Base-by-base conservation (phyloP, 2,329 filamentous ascomycete genomes). In the Phoma herbarum region DNA sequence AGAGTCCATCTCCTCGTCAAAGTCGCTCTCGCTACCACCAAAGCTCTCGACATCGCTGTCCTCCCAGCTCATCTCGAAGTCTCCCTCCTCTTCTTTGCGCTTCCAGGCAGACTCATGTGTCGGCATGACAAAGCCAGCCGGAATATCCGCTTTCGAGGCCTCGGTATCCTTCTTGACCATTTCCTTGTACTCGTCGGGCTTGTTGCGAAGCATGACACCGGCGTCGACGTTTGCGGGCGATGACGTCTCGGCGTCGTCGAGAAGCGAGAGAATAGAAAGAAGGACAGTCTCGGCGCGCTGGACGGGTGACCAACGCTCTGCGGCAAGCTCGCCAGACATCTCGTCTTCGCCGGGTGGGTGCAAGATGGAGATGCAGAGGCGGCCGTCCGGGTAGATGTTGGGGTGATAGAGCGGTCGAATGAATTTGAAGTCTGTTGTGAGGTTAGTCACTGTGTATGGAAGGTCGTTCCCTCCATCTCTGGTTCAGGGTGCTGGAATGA, bases 191-290 rank as follows among this genome's bases (percentile, higher is more conserved):
- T 82, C 77, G 1, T 82, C 81, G 0, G 87, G 87, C 29, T 89
- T 79, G 67, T 93, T 92, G 60, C 94, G 88, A 71, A 96, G 89
- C 82, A 93, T 86, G 23, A 97, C 90, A 57, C 92, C 88, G 2
- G 95, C 94, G 68, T 98, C 94, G 54, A 98, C 93, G 75, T 98
- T 98, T 63, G 94, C 95, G 0, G 95, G 92, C 0, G 93, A 97
- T 68, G 88, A 92, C 70, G 96, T 92, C 78, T 99, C 94, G 14
- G 94, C 92, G 69, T 97, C 92, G 75, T 98, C 95, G 54, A 99
- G 87, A 2, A 99, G 86, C 6, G 95, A 90, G 8, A 98, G 86
- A 18, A 98, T 91, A 9, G 92, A 97, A 62, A 96, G 92, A 18
- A 99, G 85, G 33, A 99, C 93, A 2, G 93, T 96, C 80, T 98